Conservation (phyloP, 2,329 filamentous ascomycete species). For the Pseudogymnoascus sp. region DNA sequence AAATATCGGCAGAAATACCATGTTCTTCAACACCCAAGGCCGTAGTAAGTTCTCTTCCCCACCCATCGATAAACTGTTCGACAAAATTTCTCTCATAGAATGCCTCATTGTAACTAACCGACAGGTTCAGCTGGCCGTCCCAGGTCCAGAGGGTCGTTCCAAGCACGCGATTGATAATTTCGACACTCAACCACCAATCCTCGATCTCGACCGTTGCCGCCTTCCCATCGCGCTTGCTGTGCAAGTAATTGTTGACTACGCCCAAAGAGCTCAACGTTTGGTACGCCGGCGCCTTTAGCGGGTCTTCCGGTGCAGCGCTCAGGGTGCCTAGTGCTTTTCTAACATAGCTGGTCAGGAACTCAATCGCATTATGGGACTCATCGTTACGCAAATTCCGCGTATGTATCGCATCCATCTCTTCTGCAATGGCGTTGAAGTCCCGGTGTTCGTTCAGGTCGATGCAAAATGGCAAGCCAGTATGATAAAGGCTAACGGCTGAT, state of each 20-base stretch:
- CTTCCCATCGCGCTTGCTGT: background rate
- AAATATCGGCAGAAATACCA: background rate
- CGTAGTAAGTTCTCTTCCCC: background rate
- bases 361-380: background rate
- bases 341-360: background rate
- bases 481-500: background rate
- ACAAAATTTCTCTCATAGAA: background rate
- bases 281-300: background rate
- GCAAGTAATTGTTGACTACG: background rate
- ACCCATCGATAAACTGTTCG: background rate
- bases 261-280: background rate
- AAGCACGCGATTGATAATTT: background rate
- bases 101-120: background rate
- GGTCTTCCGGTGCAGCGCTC: background rate
- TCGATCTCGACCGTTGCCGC: background rate
- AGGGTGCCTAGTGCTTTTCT: background rate
- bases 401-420: background rate
- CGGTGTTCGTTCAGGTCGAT: background rate
- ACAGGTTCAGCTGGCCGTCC: background rate
- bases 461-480: background rate
- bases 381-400: background rate
- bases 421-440: background rate
- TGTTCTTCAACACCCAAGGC: background rate
- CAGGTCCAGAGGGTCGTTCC: background rate
- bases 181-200: background rate